Base-by-base conservation (phyloP, 768 basidiomycete genomes). In the Clitopilus passeckerianus region DNA sequence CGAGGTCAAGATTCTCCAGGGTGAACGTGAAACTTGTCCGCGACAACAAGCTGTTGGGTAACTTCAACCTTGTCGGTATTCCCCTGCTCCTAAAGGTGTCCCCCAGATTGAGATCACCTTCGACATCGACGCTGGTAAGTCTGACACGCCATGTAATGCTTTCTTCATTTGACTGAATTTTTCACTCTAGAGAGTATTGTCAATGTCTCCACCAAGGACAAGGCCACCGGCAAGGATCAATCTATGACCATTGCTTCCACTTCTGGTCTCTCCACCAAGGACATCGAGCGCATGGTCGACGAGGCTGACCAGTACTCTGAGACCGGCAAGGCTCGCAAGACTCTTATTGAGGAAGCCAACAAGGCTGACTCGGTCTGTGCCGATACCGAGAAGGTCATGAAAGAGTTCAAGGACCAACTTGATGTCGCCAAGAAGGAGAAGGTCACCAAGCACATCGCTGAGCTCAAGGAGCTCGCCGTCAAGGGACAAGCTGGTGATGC, bases 1-100 rank as follows among this genome's bases (percentile, higher is more conserved):
- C 64, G 95, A 98, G 74, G 96, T 99, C 74, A 98, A 98, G 86
- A 95, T 99, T 66, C 98, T 86, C 83, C 97, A 99, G 78, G 97
- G 97, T 69, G 97, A 99, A 81, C 95, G 97, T 79, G 97, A 98
- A n/a, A 72, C 86, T 98, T 65, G 95, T 98, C 59, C 83, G 91
- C 58, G 97, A 98, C 80, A 98, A 98, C 87, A 99, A 98, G 77
- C 77, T 98, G 6, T 89, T 99, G 59, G 97, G 97, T 62, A 96
- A 98, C 82, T 99, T 99, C 89, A 97, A 98, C 78, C 91, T 99
- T 61, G 93, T 95, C 61, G 97, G 96, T 56, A 95, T 99, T 59
- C 96, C 97, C 91, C 90, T 46, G 87, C 88, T 35, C 87, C 87
- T 65, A 89, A 89, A 75, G 87, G 87, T 71, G 85, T 91, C 60